Conservation (phyloP, 495 filamentous ascomycete species). For the Penicillium subrubescens region DNA sequence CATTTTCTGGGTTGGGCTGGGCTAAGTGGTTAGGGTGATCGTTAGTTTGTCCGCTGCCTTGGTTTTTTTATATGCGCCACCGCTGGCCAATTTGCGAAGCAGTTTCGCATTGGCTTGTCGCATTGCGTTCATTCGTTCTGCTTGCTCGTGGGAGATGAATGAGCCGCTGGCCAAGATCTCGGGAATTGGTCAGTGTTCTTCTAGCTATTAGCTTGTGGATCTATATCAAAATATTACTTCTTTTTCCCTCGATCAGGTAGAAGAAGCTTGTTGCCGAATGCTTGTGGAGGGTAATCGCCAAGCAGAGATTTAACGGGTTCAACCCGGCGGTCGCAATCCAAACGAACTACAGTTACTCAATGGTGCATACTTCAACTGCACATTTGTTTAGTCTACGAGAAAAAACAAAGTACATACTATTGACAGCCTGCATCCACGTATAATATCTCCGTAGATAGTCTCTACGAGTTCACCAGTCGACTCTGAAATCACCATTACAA, state of each 20-base stretch:
- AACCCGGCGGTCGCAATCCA: neutral
- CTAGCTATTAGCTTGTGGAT: neutral
- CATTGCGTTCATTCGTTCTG: neutral
- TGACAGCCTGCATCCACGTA: neutral
- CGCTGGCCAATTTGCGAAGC: neutral
- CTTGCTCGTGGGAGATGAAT: neutral
- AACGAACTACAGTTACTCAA: neutral
- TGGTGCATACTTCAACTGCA: neutral
- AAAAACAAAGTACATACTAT: neutral
- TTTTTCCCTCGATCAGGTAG: too few relatives aligned
- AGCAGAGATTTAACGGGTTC: neutral
- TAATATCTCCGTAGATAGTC: neutral
- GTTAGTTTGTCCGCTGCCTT: constrained; percentile 25
- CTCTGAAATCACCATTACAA: neutral
- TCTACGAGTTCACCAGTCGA: neutral
- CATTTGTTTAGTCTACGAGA: neutral
- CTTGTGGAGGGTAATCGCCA: too few relatives aligned
- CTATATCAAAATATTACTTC: neutral
- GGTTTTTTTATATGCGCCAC: constrained; percentile 20
- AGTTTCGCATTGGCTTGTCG: neutral
- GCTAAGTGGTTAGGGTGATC: neutral
- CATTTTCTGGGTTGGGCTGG: neutral
- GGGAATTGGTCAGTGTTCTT: neutral
- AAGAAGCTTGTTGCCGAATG: neutral
- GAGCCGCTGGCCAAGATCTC: neutral